phyloP scores from a whole-genome alignment of 1,139 yeast genomes.

The Pichia sp. region DNA sequence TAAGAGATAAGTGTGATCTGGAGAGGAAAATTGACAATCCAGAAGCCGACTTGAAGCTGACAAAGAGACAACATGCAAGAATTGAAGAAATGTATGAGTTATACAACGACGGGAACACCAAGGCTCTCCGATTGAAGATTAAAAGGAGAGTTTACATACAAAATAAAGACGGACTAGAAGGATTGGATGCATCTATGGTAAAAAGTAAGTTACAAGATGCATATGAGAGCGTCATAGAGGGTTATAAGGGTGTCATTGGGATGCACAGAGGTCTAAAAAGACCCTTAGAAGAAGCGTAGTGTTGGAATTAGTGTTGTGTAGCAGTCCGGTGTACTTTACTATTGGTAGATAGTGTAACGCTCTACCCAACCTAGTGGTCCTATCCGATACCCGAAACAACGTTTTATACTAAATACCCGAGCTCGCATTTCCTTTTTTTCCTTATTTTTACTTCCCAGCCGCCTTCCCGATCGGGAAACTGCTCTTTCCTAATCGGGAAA shows the following conservation, averaged over 20 bases:
- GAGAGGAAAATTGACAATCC: constrained; percentile 28
- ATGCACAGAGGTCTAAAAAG: neutral
- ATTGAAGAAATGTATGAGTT: constrained; percentile 69
- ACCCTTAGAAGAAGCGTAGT: neutral
- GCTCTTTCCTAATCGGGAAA: neutral
- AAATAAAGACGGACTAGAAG: constrained; percentile 69
- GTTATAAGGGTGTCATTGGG: constrained; percentile 30
- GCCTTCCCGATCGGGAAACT: neutral
- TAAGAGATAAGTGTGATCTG: constrained; percentile 80
- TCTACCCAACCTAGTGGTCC: too few relatives aligned
- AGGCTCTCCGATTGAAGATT: constrained; percentile 49
- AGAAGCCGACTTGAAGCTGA: constrained; percentile 39
- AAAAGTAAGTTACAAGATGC: constrained; percentile 73
- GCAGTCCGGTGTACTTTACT: too few relatives aligned
- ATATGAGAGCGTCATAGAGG: constrained; percentile 59
- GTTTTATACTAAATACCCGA: too few relatives aligned
- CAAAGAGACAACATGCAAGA: constrained; percentile 70
- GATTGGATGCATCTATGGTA: constrained; percentile 54
- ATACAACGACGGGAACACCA: constrained; percentile 21
- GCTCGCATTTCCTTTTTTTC: too few relatives aligned
- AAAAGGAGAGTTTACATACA: constrained; percentile 68
- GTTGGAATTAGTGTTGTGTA: too few relatives aligned
- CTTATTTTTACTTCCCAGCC: too few relatives aligned
- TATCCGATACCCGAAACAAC: neutral
- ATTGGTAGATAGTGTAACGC: too few relatives aligned